These are phyloP conservation scores for Saccharomycopsis malanga DNA, from an alignment of 805 yeast genomes.

Conservation along the genomic window DNA sequence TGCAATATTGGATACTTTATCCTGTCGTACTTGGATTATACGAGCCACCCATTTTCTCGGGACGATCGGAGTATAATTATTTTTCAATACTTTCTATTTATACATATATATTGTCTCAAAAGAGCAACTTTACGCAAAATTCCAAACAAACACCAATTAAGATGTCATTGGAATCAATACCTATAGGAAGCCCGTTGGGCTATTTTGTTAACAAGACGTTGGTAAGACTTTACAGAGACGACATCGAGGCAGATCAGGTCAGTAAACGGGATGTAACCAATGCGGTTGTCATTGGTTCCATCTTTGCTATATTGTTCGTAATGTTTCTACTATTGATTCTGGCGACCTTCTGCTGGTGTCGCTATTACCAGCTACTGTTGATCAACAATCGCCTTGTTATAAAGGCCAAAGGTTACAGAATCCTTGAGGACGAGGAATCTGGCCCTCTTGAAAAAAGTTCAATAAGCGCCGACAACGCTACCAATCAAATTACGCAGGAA, in stretches of 20 bases:
- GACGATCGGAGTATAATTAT: too few relatives aligned
- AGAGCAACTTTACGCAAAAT: too few relatives aligned
- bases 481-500: background rate
- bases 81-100: too few relatives aligned
- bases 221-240: background rate
- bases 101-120: too few relatives aligned
- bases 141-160: too few relatives aligned
- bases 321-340: background rate
- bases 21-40: too few relatives aligned
- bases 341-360: slow-evolving; percentile 7
- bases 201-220: slow-evolving; percentile 3
- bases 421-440: background rate
- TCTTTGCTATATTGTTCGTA: slow-evolving; percentile 4
- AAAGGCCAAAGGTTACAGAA: slow-evolving; percentile 5
- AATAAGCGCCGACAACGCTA: background rate
- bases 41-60: too few relatives aligned
- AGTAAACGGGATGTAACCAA: slow-evolving; percentile 15
- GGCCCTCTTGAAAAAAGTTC: background rate
- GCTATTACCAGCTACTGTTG: slow-evolving; percentile 3
- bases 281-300: slow-evolving; percentile 14
- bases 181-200: background rate
- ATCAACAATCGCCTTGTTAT: slow-evolving; percentile 8
- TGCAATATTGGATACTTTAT: too few relatives aligned
- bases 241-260: background rate
- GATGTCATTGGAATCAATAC: background rate